phyloP scores from a whole-genome alignment of 2,329 filamentous ascomycete genomes.

The Xylaria multiplex region DNA sequence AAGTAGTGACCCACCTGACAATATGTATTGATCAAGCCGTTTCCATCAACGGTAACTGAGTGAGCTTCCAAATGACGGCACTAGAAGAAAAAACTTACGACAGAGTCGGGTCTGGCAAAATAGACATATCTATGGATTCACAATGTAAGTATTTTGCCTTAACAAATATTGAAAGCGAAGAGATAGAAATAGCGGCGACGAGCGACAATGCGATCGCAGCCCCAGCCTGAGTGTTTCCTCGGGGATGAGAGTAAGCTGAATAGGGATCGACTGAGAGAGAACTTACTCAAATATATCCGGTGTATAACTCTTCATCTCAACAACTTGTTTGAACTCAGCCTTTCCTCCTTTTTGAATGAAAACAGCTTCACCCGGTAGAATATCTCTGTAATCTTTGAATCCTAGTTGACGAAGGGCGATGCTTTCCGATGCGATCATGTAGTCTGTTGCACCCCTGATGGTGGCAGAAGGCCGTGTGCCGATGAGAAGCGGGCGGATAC shows the following conservation, averaged over 20 bases:
- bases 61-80: no score
- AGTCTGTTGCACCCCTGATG: constrained; percentile 69
- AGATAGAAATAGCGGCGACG: neutral
- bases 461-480: constrained; percentile 70
- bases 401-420: constrained; percentile 78
- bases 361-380: constrained; percentile 78
- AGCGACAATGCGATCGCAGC: neutral
- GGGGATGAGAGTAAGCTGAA: neutral
- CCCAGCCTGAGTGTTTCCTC: neutral
- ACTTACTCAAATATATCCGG: constrained; percentile 61
- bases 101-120: constrained; percentile 78
- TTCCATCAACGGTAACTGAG: neutral
- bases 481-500: constrained; percentile 80
- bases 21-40: neutral
- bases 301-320: constrained; percentile 70
- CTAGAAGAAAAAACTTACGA: constrained; percentile 57
- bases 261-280: neutral
- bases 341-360: constrained; percentile 77
- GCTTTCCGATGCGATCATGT: constrained; percentile 85
- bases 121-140: constrained; percentile 70
- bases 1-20: no score
- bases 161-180: neutral
- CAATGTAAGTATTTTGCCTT: neutral
- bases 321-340: constrained; percentile 76
- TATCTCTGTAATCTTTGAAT: constrained; percentile 74